Percentiles rank a stretch among this genome's conserved stretches.
Conservation (phyloP, 495 filamentous ascomycete genomes). For the Hypoxylon crocopeplum region DNA sequence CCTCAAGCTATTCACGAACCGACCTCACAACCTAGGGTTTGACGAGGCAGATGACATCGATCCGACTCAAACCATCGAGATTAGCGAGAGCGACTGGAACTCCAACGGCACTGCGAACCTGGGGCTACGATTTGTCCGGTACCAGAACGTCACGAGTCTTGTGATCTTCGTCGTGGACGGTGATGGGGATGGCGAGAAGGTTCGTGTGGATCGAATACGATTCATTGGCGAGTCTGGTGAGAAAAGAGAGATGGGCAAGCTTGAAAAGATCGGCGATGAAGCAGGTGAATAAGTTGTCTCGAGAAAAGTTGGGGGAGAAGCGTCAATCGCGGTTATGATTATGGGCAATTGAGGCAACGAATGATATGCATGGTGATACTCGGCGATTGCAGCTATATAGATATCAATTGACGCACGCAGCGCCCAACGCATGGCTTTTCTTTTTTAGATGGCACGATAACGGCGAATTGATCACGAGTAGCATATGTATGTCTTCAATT, state of each 20-base stretch:
- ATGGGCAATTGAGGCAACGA: conserved; percentile 17
- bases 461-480: background rate
- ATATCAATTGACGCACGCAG: conserved; percentile 19
- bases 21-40: conserved; percentile 87
- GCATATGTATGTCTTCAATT: conserved; percentile 15
- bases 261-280: conserved; percentile 93
- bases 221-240: conserved; percentile 92
- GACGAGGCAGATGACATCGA: conserved; percentile 90
- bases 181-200: conserved; percentile 84
- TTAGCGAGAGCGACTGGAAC: conserved; percentile 85
- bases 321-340: conserved; percentile 25
- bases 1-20: conserved; percentile 84
- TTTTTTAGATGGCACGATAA: background rate
- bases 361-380: conserved; percentile 18
- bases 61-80: conserved; percentile 75
- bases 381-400: conserved; percentile 25
- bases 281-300: conserved; percentile 59
- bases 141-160: conserved; percentile 87
- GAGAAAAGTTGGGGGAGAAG: background rate
- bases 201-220: conserved; percentile 82
- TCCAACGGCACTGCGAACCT: conserved; percentile 85
- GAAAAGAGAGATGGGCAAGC: conserved; percentile 89
- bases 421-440: background rate
- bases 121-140: conserved; percentile 90
- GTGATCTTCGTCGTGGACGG: conserved; percentile 91